Evolutionary conservation across 129 eudicot genomes (phyloP).

Genomic region (Arctium lappa): DNA sequence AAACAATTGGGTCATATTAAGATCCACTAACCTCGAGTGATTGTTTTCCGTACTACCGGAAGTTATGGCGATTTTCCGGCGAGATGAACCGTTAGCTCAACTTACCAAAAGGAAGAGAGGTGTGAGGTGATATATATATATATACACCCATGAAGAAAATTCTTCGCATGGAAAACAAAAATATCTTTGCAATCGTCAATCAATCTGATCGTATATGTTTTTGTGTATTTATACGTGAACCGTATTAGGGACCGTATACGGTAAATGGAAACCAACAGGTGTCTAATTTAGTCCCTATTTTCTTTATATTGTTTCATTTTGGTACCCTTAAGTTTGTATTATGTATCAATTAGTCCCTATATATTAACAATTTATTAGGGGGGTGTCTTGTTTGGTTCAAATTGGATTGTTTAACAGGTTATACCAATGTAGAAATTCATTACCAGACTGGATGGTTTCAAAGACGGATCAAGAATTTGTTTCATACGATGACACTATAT

Average conservation of each 20-base stretch:
- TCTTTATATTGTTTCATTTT: background rate
- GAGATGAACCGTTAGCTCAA: background rate
- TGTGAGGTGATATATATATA: background rate
- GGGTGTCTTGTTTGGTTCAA: background rate
- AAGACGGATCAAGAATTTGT: no score
- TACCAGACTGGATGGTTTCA: no score
- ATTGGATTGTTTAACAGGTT: background rate
- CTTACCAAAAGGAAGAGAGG: background rate
- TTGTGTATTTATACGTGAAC: background rate
- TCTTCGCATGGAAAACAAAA: background rate
- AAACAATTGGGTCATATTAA: background rate
- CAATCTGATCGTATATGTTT: background rate
- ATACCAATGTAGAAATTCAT: background rate
- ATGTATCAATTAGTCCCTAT: no score
- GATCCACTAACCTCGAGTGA: background rate
- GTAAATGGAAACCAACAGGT: background rate
- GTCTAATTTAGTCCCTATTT: background rate
- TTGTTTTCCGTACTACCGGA: constrained; percentile 5
- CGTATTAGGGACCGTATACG: constrained; percentile 9
- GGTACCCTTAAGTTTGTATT: background rate
- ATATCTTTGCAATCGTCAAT: background rate
- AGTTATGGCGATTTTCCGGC: constrained; percentile 24
- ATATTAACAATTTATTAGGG: background rate
- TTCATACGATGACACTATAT: no score
- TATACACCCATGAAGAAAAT: background rate